Evolutionary conservation across 768 basidiomycete genomes (phyloP), one percentile per base, ranked within the genome.

Genomic region (Sutorius australiensis): DNA sequence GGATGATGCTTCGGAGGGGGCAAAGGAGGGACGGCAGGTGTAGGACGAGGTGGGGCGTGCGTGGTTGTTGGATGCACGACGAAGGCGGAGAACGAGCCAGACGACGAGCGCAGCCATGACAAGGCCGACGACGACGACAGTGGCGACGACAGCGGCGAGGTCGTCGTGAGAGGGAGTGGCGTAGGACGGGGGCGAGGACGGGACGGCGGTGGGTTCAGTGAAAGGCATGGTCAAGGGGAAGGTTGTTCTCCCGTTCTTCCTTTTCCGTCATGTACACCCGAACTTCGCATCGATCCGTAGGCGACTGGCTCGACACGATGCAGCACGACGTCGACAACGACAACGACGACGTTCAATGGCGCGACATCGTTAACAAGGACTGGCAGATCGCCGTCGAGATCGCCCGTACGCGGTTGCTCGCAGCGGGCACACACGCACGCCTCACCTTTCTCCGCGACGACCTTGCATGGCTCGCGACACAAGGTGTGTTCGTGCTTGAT

Each of bases 371-470:
- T 27, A 61, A 76, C n/a, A 66, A 64, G 14, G 73, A 86, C 44
- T 89, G 87, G 85, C 63, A 77, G 24, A 61, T 62, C 45, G 80
- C 83, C 1, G 48, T 86, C 56, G 70, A 78, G 45, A 73, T 79
- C 57, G 86, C 84, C 0, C 82, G 79, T 55, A 68, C 57, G 13
- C 64, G 62, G 12, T 66, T 89, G 2, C 62, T 85, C 51, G 72
- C 75, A 12, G 73, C 76, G 55, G 81, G 78, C 58, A 82, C 84
- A 6, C 82, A 78, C 61, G 58, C 61, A 0, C 73, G 88, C 31
- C 65, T 78, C 37, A 70, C 72, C n/a, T 89, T 90, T 60, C 66
- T 90, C 27, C 73, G 74, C 42, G 84, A 87, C 33, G 83, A 86
- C 51, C 61, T 89, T 38, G 54, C 81, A 32, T 75, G 79, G 50